Conservation (phyloP, 352 stramenopile genomes). For the Phytophthora idaei region DNA sequence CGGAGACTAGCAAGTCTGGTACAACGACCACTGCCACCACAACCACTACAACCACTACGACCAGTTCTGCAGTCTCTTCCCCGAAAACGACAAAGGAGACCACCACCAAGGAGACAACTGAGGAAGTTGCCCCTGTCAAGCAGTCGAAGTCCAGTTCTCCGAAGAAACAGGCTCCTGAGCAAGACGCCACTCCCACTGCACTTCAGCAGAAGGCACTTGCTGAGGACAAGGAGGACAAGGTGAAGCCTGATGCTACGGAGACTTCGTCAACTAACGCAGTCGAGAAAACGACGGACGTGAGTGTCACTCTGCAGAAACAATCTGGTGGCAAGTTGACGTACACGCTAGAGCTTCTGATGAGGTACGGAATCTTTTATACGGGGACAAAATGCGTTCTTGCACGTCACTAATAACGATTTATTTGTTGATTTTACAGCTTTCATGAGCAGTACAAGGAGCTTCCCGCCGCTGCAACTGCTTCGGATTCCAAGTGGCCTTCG, state of each 20-base stretch:
- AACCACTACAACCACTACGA: slow-evolving; percentile 27
- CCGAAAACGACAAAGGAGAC: slow-evolving; percentile 15
- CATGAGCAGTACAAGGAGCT: slow-evolving; percentile 64
- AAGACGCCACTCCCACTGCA: slow-evolving; percentile 16
- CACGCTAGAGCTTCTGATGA: slow-evolving; percentile 62
- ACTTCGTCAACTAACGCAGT: slow-evolving; percentile 14
- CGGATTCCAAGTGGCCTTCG: slow-evolving; percentile 63
- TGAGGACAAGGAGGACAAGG: slow-evolving; percentile 21
- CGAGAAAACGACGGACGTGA: slow-evolving; percentile 44
- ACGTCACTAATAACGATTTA: slow-evolving; percentile 6
- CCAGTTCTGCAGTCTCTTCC: slow-evolving; percentile 23
- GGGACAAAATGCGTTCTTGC: neutral
- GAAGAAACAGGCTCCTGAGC: slow-evolving; percentile 22
- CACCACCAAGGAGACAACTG: slow-evolving; percentile 15
- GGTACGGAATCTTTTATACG: slow-evolving; percentile 30
- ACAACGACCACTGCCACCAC: slow-evolving; percentile 25
- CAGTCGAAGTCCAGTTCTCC: slow-evolving; percentile 25
- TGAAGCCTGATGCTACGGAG: slow-evolving; percentile 12
- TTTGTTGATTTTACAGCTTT: slow-evolving; percentile 39
- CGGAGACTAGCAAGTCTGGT: slow-evolving; percentile 21
- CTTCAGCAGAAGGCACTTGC: slow-evolving; percentile 28
- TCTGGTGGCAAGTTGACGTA: slow-evolving; percentile 58
- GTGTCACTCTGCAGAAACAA: slow-evolving; percentile 38
- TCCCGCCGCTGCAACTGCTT: slow-evolving; percentile 37
- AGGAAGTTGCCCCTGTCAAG: slow-evolving; percentile 14